Conservation (phyloP, 2,329 filamentous ascomycete species). For the Rutstroemia sp. region DNA sequence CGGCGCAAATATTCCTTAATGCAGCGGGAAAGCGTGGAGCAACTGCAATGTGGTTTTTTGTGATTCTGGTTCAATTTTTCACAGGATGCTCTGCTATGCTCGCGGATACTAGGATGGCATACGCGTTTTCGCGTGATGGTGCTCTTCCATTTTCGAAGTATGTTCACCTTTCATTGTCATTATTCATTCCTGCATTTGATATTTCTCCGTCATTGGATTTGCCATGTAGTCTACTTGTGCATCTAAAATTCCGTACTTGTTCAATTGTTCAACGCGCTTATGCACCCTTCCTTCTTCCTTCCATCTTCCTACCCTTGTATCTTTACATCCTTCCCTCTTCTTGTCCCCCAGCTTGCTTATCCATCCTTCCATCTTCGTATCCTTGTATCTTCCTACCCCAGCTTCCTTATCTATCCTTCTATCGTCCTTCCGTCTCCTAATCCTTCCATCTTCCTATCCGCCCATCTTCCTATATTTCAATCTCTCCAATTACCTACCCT, state of each 20-base stretch:
- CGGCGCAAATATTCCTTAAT: constrained; percentile 52
- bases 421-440: no score
- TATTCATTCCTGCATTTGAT: no score
- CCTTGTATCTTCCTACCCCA: neutral
- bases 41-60: constrained; percentile 53
- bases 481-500: no score
- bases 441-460: no score
- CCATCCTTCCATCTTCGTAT: neutral
- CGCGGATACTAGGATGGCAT: constrained; percentile 55
- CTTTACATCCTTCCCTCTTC: neutral
- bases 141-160: constrained; percentile 53
- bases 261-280: no score
- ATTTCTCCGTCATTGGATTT: no score
- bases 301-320: no score
- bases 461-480: no score
- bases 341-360: neutral
- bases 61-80: constrained; percentile 58
- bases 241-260: no score
- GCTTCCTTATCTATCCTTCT: no score
- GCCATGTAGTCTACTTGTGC: no score
- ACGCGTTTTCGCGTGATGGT: constrained; percentile 52
- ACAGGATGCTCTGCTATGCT: constrained; percentile 56
- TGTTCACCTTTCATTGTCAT: constrained; percentile 9
- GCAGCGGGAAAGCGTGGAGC: constrained; percentile 49
- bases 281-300: no score